Evolutionary conservation across 2,329 filamentous ascomycete species (phyloP), one percentile per base, ranked within the genome.

Genomic region (Macrophomina pseudophaseolina): DNA sequence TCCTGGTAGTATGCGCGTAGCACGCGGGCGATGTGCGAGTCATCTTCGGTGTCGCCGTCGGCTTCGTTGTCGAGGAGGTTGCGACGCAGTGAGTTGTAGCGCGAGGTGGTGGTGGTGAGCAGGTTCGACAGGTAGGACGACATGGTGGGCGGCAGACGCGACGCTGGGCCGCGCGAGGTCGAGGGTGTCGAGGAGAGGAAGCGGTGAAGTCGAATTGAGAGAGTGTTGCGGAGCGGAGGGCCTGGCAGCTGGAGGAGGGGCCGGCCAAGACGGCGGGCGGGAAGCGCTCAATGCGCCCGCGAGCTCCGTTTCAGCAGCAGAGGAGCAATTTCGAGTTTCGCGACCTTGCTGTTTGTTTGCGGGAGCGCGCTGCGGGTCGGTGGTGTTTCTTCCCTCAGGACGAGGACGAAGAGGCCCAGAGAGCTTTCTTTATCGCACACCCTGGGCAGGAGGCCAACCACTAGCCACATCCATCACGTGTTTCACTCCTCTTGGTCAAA

Each of bases 21-120:
- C 42, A 97, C 93, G 73, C 95, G 92, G 80, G 92, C 96, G 74
- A 98, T 91, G 82, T 98, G 93, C 2, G 93, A 96, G 81, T 97
- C 93, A 81, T 98, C 94, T 80, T 96, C 82, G 64, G 82, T 84
- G 75, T 85, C 83, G 73, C 83, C 83, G 75, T 85, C 83, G 66
- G 79, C 79, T 74, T 85, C 83, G 76, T 80, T 80, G 42, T 91
- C 87, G 70, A 94, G 88, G 69, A 92, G 88, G 68, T 90, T 90
- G 67, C 81, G 84, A 46, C 86, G 85, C 65, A 88, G 80, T 53
- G 83, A 83, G 76, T 83, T 87, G 78, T 88, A 87, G 64, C 84
- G 83, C 52, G 85, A 82, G 75, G 80, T 87, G 70, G 77, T 88
- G 71, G 79, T 83, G 73, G 79, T 87, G 80, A 82, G 86, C 77